Conservation (phyloP, 257 asterid genomes). For the Forsythia suspensa region DNA sequence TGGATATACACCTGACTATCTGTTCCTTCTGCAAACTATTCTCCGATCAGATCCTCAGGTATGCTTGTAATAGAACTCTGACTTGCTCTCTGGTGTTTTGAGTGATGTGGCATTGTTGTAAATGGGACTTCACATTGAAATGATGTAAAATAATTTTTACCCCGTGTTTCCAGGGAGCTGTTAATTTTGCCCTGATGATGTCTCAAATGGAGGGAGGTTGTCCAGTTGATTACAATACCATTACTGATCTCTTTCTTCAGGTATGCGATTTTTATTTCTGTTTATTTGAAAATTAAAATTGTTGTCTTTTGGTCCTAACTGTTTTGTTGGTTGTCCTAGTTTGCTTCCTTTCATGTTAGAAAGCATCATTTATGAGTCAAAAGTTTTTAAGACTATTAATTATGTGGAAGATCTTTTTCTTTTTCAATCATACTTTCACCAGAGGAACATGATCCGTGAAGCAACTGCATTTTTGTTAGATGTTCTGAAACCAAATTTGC, state of each 20-base stretch:
- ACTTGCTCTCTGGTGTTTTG: not conserved
- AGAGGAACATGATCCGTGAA: slow-evolving; percentile 99
- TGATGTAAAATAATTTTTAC: slow-evolving; percentile 6
- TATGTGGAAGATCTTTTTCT: slow-evolving; percentile 6
- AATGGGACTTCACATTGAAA: slow-evolving; percentile 10
- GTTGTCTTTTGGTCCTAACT: not conserved
- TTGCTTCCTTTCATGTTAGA: not conserved
- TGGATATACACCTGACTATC: slow-evolving; percentile 96
- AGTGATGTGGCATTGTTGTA: not conserved
- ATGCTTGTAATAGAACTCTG: slow-evolving; percentile 24
- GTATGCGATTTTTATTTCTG: slow-evolving; percentile 32
- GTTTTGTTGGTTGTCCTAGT: not conserved
- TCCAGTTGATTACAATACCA: slow-evolving; percentile 96
- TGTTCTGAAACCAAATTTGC: slow-evolving; percentile 95
- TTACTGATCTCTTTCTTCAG: slow-evolving; percentile 98
- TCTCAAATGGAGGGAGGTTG: slow-evolving; percentile 99
- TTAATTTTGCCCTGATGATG: slow-evolving; percentile 99
- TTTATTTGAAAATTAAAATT: slow-evolving; percentile 1
- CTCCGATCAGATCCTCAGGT: slow-evolving; percentile 99
- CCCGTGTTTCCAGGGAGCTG: slow-evolving; percentile 82
- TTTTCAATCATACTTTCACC: slow-evolving; percentile 30
- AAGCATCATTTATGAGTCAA: not conserved
- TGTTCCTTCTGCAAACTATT: slow-evolving; percentile 97
- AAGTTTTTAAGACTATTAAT: slow-evolving; percentile 15
- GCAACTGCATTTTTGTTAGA: slow-evolving; percentile 98